Percentiles rank a stretch among this genome's conserved stretches.
phyloP scores from a whole-genome alignment of 2,329 filamentous ascomycete species.

The Ambrosiella beaveri region DNA sequence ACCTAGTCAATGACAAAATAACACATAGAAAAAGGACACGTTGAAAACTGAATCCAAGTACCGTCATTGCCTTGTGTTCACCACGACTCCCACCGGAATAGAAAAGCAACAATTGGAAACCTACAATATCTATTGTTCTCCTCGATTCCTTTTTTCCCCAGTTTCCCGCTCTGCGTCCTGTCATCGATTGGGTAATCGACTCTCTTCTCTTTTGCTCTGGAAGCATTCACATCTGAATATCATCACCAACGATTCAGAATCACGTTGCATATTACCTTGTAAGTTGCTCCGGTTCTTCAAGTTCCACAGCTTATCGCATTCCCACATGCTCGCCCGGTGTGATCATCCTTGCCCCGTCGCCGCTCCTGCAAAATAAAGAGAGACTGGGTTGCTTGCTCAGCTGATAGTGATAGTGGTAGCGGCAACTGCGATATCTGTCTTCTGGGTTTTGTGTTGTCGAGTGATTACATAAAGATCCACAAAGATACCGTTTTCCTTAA shows the following conservation, averaged over 20 bases:
- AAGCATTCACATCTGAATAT: constrained; percentile 1
- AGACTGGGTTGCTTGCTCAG: not conserved
- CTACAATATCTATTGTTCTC: not conserved
- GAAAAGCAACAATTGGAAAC: constrained; percentile 4
- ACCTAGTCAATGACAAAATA: not conserved
- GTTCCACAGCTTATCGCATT: not conserved
- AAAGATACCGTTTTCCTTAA: not conserved
- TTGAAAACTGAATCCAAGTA: constrained; percentile 8
- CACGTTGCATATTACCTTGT: not conserved
- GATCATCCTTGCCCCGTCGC: not conserved
- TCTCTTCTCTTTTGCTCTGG: not conserved
- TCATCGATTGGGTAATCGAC: constrained; percentile 12
- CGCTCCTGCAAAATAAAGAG: not conserved
- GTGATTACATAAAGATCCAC: constrained; percentile 1
- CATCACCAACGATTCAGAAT: not conserved
- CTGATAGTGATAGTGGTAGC: not conserved
- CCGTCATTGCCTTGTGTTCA: not conserved
- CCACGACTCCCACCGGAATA: not conserved
- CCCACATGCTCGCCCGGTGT: not conserved
- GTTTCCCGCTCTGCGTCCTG: constrained; percentile 16
- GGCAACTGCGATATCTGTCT: constrained; percentile 3
- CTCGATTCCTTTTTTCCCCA: constrained; percentile 2
- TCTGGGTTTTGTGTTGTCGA: not conserved
- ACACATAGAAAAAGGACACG: constrained; percentile 13
- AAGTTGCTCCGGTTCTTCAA: not conserved